These are phyloP conservation scores for Diutina siamensis DNA, from an alignment of 1,139 yeast genomes.

Conservation along the genomic window DNA sequence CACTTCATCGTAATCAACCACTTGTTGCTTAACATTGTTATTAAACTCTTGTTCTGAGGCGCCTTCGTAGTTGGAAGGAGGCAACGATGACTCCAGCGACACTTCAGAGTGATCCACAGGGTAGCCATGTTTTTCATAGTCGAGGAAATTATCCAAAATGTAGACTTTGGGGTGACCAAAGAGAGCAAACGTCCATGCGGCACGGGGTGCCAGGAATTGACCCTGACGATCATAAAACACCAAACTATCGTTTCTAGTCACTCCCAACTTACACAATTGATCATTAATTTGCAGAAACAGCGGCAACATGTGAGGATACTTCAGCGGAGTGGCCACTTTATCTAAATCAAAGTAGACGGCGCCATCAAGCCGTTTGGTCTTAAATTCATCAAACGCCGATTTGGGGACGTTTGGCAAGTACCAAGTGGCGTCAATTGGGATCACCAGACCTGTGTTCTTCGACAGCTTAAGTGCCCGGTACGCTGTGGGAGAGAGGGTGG, in stretches of 20 bases:
- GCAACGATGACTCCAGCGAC: background rate
- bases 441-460: conserved; percentile 19
- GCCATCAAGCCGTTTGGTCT: conserved; percentile 46
- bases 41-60: conserved; percentile 16
- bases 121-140: conserved; percentile 25
- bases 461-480: background rate
- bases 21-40: conserved; percentile 31
- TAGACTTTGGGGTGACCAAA: conserved; percentile 64
- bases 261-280: conserved; percentile 38
- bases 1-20: conserved; percentile 56
- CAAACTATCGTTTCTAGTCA: conserved; percentile 39
- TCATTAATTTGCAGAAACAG: conserved; percentile 38
- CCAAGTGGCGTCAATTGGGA: conserved; percentile 88
- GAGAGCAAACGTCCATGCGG: conserved; percentile 75
- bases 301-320: conserved; percentile 89
- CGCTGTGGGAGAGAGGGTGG: conserved; percentile 4
- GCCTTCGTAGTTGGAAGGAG: conserved; percentile 16
- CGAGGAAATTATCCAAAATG: conserved; percentile 57
- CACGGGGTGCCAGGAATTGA: conserved; percentile 79
- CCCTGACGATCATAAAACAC: conserved; percentile 84
- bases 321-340: conserved; percentile 45
- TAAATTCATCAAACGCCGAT: conserved; percentile 46
- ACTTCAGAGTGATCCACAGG: conserved; percentile 6
- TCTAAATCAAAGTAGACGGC: conserved; percentile 80
- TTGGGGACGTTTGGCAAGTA: conserved; percentile 67